Percentiles rank a stretch among this genome's conserved stretches.
phyloP scores from a whole-genome alignment of 768 basidiomycete genomes.

The Filobasidium floriforme region DNA sequence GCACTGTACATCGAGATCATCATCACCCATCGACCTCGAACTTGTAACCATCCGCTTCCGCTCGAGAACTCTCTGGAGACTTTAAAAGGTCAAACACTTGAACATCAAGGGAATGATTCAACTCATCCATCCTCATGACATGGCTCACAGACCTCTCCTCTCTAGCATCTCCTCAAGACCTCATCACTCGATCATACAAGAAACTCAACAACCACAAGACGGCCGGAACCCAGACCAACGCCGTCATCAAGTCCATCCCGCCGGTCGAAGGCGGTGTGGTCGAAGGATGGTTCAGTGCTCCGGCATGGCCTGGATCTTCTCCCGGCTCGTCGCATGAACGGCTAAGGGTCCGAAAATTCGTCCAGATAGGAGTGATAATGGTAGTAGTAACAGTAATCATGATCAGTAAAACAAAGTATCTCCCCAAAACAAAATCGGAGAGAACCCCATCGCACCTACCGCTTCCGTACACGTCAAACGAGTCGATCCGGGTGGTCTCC shows the following conservation, averaged over 20 bases:
- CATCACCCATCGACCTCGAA: too few relatives aligned
- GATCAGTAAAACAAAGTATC: neutral
- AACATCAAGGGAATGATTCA: too few relatives aligned
- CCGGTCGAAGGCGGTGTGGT: neutral
- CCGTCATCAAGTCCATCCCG: neutral
- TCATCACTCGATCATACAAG: neutral
- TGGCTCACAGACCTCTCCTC: too few relatives aligned
- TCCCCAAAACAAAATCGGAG: too few relatives aligned
- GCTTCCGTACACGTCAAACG: slow-evolving; percentile 43
- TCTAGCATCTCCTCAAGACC: too few relatives aligned
- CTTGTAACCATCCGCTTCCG: too few relatives aligned
- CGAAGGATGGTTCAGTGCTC: neutral
- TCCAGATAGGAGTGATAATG: too few relatives aligned
- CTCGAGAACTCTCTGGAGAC: too few relatives aligned
- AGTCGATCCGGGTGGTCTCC: slow-evolving; percentile 44
- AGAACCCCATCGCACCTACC: slow-evolving; percentile 25
- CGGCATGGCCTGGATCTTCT: slow-evolving; percentile 3
- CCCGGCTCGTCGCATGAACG: slow-evolving; percentile 2
- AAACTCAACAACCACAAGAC: neutral
- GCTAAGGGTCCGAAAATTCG: too few relatives aligned
- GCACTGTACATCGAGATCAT: too few relatives aligned
- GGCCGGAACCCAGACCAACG: neutral
- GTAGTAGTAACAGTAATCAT: neutral
- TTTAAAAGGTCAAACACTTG: too few relatives aligned
- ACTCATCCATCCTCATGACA: too few relatives aligned